These are phyloP conservation scores for Thelonectria rubi DNA, from an alignment of 2,329 filamentous ascomycete genomes.

Conservation along the genomic window DNA sequence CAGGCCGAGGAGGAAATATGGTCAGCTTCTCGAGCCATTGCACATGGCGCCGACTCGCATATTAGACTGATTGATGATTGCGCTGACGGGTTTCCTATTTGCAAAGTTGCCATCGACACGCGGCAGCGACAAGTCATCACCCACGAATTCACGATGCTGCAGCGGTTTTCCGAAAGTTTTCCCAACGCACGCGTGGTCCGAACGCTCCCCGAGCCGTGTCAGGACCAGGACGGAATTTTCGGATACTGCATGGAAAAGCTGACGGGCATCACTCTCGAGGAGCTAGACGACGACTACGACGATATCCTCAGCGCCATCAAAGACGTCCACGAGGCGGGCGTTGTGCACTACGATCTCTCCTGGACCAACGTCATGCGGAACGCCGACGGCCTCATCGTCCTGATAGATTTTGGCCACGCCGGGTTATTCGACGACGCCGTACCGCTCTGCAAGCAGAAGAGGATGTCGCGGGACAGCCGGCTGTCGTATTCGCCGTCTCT, in stretches of 20 bases:
- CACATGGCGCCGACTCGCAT: conserved; percentile 9
- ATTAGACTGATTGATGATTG: conserved; percentile 6
- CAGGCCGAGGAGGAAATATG: conserved; percentile 3
- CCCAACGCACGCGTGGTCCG: conserved; percentile 2
- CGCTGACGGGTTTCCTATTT: conserved; percentile 14
- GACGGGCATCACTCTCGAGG: neutral
- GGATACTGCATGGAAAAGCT: conserved; percentile 16
- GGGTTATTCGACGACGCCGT: neutral
- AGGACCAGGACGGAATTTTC: conserved; percentile 12
- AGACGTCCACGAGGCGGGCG: conserved; percentile 3
- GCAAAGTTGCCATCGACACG: conserved; percentile 14
- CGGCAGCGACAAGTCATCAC: conserved; percentile 1
- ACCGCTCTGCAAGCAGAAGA: too few species aligned
- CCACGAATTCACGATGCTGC: conserved; percentile 1
- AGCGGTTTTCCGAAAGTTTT: neutral
- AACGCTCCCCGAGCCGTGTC: neutral
- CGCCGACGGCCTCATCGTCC: neutral
- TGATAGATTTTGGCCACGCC: conserved; percentile 13
- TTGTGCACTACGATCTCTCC: conserved; percentile 14
- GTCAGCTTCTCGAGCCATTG: conserved; percentile 2
- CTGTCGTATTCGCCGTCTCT: conserved; percentile 2
- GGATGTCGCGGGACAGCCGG: neutral
- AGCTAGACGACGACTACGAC: neutral
- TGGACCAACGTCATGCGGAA: conserved; percentile 15
- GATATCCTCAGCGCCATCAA: neutral